Conservation (phyloP, 257 asterid genomes). For the Nicotiana benthamiana region DNA sequence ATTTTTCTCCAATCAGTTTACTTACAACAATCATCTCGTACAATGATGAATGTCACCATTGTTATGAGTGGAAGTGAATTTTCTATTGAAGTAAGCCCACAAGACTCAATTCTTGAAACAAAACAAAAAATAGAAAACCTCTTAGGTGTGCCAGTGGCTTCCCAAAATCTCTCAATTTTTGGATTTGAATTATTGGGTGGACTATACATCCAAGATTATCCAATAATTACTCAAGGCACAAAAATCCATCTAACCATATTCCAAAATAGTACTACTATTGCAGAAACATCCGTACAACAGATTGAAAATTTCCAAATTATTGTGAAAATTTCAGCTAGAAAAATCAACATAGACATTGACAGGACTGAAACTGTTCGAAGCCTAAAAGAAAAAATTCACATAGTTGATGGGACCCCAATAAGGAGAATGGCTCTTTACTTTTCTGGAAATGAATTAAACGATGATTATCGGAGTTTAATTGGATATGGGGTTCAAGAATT, state of each 20-base stretch:
- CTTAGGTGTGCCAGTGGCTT: conserved; percentile 35
- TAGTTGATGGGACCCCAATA: conserved; percentile 55
- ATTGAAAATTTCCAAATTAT: conserved; percentile 21
- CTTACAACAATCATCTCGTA: background rate
- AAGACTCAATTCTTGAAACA: conserved; percentile 43
- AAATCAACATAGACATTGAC: conserved; percentile 35
- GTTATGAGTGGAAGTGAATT: conserved; percentile 30
- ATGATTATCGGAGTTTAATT: conserved; percentile 35
- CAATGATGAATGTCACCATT: conserved; percentile 33
- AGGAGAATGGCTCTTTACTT: conserved; percentile 44
- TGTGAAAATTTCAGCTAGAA: conserved; percentile 37
- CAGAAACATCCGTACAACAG: background rate
- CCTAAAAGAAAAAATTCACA: conserved; percentile 75
- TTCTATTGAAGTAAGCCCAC: conserved; percentile 35
- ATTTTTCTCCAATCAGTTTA: background rate
- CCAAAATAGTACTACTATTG: background rate
- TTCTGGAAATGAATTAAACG: conserved; percentile 43
- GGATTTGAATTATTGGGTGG: conserved; percentile 56
- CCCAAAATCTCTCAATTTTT: conserved; percentile 44
- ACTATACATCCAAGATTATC: conserved; percentile 52
- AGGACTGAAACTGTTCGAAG: conserved; percentile 49
- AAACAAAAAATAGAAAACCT: conserved; percentile 40
- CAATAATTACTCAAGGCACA: conserved; percentile 42
- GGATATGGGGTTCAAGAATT: conserved; percentile 38
- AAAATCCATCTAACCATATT: conserved; percentile 27